Percentiles rank a stretch among this genome's conserved stretches.
phyloP scores from a whole-genome alignment of 768 basidiomycete species.

The Cystobasidium ongulense region DNA sequence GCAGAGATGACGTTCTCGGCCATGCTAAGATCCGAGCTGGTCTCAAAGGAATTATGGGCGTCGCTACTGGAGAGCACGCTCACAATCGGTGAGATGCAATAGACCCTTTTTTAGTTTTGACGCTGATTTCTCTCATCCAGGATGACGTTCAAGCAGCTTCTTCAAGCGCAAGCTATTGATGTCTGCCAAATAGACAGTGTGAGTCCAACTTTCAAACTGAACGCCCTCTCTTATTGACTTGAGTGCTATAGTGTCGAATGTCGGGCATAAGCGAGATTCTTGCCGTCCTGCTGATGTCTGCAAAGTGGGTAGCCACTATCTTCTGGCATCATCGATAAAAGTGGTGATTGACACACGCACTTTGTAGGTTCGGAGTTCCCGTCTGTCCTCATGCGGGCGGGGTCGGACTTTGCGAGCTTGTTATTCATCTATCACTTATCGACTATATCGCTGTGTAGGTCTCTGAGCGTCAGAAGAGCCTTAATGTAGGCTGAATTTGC shows the following conservation, averaged over 20 bases:
- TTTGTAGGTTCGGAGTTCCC: slow-evolving; percentile 65
- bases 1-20: slow-evolving; percentile 68
- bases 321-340: not conserved
- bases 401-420: slow-evolving; percentile 85
- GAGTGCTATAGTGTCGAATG: slow-evolving; percentile 63
- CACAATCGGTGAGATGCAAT: slow-evolving; percentile 57
- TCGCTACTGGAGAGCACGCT: slow-evolving; percentile 89
- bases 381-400: slow-evolving; percentile 90
- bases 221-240: not conserved
- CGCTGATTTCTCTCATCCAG: slow-evolving; percentile 41
- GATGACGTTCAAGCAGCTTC: slow-evolving; percentile 89
- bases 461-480: not conserved
- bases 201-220: not conserved
- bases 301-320: slow-evolving; percentile 55
- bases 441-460: slow-evolving; percentile 70
- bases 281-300: slow-evolving; percentile 77
- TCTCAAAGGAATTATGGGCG: slow-evolving; percentile 67
- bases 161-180: slow-evolving; percentile 81
- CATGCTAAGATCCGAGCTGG: slow-evolving; percentile 61
- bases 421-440: slow-evolving; percentile 68
- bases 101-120: not conserved
- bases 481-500: not conserved
- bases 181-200: slow-evolving; percentile 76
- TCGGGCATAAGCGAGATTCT: slow-evolving; percentile 92
- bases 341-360: not conserved